phyloP scores from a whole-genome alignment of 1,284 basidiomycete genomes.

The Puccinia triticina region DNA sequence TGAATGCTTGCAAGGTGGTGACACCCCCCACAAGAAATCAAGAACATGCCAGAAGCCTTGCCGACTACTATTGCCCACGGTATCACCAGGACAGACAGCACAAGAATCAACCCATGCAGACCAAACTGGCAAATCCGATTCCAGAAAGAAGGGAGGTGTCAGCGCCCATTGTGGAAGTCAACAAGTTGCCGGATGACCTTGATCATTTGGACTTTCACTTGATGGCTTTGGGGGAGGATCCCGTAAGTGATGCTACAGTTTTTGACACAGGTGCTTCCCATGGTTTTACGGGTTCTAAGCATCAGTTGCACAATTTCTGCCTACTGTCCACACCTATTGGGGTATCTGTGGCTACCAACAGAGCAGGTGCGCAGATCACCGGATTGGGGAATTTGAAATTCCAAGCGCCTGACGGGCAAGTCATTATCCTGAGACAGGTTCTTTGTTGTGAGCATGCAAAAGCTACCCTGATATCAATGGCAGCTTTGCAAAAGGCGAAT shows the following conservation, averaged over 20 bases:
- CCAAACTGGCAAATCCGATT: too few species aligned
- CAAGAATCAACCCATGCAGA: too few species aligned
- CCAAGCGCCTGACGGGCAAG: neutral
- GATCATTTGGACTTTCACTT: neutral
- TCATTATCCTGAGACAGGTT: neutral
- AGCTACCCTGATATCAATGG: neutral
- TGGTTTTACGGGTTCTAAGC: neutral
- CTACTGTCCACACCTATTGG: neutral
- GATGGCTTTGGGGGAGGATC: neutral
- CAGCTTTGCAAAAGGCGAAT: neutral
- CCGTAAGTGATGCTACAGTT: neutral
- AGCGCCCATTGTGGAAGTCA: neutral
- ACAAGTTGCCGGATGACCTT: neutral
- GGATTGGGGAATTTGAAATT: neutral
- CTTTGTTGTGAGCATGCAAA: neutral
- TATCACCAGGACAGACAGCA: too few species aligned
- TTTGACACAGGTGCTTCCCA: conserved; percentile 2
- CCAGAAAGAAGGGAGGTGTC: neutral
- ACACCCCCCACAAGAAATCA: neutral
- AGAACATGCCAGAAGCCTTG: neutral
- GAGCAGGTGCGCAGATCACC: neutral
- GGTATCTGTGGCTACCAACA: neutral
- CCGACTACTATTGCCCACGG: neutral
- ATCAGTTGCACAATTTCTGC: neutral
- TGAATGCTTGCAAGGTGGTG: neutral